These are phyloP conservation scores for Podaxis rugospora DNA, from an alignment of 768 basidiomycete genomes.

Conservation along the genomic window DNA sequence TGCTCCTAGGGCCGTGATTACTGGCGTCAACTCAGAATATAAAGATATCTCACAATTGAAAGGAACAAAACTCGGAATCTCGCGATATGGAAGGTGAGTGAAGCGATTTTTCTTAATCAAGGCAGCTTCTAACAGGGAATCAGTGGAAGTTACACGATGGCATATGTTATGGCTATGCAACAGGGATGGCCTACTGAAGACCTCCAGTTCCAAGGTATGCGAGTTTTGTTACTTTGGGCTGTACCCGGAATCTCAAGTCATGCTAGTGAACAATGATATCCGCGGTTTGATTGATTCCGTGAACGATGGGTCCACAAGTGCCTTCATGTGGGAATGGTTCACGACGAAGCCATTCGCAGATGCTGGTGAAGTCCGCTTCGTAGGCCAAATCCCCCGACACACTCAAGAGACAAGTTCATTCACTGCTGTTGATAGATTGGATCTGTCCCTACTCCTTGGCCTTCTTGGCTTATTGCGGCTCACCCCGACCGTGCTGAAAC, in stretches of 20 bases:
- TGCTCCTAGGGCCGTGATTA: conserved; percentile 79
- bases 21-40: conserved; percentile 71
- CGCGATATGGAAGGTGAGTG: conserved; percentile 73
- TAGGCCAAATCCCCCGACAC: conserved; percentile 33
- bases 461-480: conserved; percentile 93
- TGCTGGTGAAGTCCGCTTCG: conserved; percentile 76
- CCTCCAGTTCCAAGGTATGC: conserved; percentile 67
- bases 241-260: neutral
- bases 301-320: conserved; percentile 83
- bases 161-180: conserved; percentile 88
- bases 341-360: conserved; percentile 71
- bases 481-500: conserved; percentile 61
- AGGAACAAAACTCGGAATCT: conserved; percentile 85
- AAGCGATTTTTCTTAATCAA: neutral
- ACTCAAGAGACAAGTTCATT: neutral
- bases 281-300: conserved; percentile 80
- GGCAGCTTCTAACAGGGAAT: neutral
- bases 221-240: neutral
- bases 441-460: conserved; percentile 90
- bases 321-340: conserved; percentile 97
- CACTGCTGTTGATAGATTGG: conserved; percentile 51
- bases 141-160: conserved; percentile 93
- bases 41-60: conserved; percentile 69
- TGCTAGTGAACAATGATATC: conserved; percentile 75
- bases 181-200: conserved; percentile 70